Conservation (phyloP, 192 early-diverging fungal genomes). For the Coemansia erecta region DNA sequence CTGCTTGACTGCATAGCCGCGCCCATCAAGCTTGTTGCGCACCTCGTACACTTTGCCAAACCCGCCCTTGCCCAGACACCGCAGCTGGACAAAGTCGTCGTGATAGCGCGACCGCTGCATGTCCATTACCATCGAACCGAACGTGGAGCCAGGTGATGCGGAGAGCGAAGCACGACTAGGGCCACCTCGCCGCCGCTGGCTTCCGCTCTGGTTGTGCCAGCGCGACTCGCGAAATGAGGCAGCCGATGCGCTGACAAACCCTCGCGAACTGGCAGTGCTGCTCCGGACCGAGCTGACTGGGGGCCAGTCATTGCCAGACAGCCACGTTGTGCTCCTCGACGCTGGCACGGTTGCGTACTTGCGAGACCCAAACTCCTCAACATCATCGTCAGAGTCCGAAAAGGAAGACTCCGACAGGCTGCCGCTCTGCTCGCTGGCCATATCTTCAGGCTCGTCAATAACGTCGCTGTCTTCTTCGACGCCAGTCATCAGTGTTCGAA, state of each 20-base stretch:
- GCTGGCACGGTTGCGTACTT: conserved; percentile 10
- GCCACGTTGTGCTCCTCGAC: not conserved
- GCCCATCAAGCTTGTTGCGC: conserved; percentile 85
- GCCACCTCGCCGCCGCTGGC: not conserved
- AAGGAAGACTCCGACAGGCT: not conserved
- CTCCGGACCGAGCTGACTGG: not conserved
- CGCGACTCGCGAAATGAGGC: conserved; percentile 4
- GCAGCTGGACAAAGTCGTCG: conserved; percentile 80
- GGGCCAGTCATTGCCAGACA: not conserved
- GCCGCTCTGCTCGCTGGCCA: not conserved
- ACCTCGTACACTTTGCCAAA: conserved; percentile 86
- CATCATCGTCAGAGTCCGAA: conserved; percentile 21
- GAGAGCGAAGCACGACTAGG: not conserved
- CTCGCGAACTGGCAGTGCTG: conserved; percentile 2
- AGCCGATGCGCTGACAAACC: not conserved
- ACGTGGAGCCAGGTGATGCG: conserved; percentile 1
- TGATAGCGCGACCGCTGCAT: conserved; percentile 62
- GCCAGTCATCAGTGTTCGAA: conserved; percentile 33
- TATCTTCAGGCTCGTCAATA: not conserved
- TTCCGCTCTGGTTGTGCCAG: not conserved
- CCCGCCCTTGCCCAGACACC: conserved; percentile 83
- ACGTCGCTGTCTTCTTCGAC: conserved; percentile 20
- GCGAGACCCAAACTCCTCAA: conserved; percentile 7
- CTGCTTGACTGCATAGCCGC: conserved; percentile 90
- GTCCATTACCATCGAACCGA: conserved; percentile 39